Evolutionary conservation across 306 rosid genomes (phyloP).

Genomic region (Fragaria nilgerrensis): DNA sequence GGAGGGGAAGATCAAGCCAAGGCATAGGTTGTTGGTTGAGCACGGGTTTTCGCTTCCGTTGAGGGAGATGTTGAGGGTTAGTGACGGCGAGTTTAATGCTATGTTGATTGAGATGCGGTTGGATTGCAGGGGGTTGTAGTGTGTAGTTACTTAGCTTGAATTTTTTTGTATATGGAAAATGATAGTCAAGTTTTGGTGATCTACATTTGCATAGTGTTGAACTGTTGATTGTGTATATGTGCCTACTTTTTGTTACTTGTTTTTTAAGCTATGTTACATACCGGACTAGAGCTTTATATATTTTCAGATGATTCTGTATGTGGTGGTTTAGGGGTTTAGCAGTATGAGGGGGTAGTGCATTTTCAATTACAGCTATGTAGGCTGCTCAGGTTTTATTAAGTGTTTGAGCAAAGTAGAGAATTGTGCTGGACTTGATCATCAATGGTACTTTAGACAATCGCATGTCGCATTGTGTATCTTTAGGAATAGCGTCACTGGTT

Average conservation of each 20-base stretch:
- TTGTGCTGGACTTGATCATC: not conserved
- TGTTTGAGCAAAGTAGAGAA: not conserved
- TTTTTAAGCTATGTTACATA: not conserved
- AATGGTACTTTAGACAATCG: not conserved
- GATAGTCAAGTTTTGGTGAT: not conserved
- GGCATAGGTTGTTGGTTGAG: slow-evolving; percentile 45
- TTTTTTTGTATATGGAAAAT: slow-evolving; percentile 7
- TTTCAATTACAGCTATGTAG: not conserved
- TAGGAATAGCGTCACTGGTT: too few species aligned
- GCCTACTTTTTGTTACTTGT: not conserved
- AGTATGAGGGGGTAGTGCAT: not conserved
- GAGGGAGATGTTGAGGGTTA: slow-evolving; percentile 55
- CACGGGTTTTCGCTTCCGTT: slow-evolving; percentile 50
- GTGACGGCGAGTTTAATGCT: slow-evolving; percentile 63
- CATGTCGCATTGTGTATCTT: not conserved
- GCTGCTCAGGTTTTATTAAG: not conserved
- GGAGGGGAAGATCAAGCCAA: slow-evolving; percentile 64
- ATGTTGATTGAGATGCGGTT: slow-evolving; percentile 49
- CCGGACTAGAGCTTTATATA: not conserved
- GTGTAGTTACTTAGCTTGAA: slow-evolving; percentile 7
- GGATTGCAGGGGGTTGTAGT: slow-evolving; percentile 21
- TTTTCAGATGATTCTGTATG: not conserved
- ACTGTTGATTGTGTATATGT: not conserved
- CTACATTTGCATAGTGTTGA: not conserved
- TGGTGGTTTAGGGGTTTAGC: not conserved